phyloP scores from a whole-genome alignment of 495 filamentous ascomycete species.

The Penicillium subrubescens region DNA sequence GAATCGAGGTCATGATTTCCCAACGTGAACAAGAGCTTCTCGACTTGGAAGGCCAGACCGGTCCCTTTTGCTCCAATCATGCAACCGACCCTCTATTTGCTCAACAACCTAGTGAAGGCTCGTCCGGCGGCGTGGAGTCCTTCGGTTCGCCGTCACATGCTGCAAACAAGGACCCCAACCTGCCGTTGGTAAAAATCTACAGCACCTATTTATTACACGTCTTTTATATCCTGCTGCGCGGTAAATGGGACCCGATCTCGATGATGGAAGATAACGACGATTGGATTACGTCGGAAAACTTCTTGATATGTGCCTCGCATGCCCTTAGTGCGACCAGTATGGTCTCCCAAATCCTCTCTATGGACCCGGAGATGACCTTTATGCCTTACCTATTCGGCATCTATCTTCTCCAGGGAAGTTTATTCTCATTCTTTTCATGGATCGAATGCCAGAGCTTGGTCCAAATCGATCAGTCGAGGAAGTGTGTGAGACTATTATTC shows the following conservation, averaged over 20 bases:
- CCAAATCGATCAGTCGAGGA: conserved; percentile 52
- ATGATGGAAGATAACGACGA: conserved; percentile 59
- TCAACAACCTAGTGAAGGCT: not conserved
- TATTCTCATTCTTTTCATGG: conserved; percentile 59
- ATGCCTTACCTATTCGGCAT: conserved; percentile 66
- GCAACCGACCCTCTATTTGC: no score
- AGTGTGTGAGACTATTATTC: conserved; percentile 60
- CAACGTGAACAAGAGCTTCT: conserved; percentile 22
- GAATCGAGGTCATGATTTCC: conserved; percentile 21
- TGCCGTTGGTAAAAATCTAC: conserved; percentile 23
- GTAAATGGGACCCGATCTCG: conserved; percentile 61
- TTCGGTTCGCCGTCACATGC: not conserved
- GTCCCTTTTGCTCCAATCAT: no score
- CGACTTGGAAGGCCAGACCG: not conserved
- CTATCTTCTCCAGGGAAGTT: conserved; percentile 62
- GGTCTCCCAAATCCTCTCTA: conserved; percentile 54
- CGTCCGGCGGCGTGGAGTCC: not conserved
- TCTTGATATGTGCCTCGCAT: conserved; percentile 54
- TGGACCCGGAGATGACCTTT: conserved; percentile 59
- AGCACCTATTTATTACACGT: conserved; percentile 58
- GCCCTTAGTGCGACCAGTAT: conserved; percentile 57
- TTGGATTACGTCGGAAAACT: conserved; percentile 59
- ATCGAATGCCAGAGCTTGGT: conserved; percentile 55
- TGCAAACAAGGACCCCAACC: conserved; percentile 11
- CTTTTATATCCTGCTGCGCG: conserved; percentile 56